Conservation (phyloP, 129 eudicot genomes). For the carrot (Daucus carota) region DH1_v3.0 NC_030386.2:32697001-32697500, state of each 20-base stretch:
- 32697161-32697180: background rate
- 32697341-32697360: background rate
- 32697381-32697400: background rate
- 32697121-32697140: background rate
- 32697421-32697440: constrained; percentile 1
- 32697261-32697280: too few species aligned
- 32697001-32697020: too few species aligned
- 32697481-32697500: constrained; percentile 87
- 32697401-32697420: background rate
- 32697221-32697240: too few species aligned
- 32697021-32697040: too few species aligned
- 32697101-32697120: too few species aligned
- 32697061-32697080: background rate
- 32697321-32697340: background rate
- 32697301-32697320: background rate
- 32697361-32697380: too few species aligned
- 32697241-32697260: too few species aligned
- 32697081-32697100: background rate
- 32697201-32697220: constrained; percentile 1
- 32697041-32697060: too few species aligned
- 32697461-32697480: constrained; percentile 67
- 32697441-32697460: background rate
- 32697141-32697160: background rate
- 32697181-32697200: background rate
- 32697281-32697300: background rate